Conservation (phyloP, 148 eudicot genomes). For the Rhododendron vialii region DNA sequence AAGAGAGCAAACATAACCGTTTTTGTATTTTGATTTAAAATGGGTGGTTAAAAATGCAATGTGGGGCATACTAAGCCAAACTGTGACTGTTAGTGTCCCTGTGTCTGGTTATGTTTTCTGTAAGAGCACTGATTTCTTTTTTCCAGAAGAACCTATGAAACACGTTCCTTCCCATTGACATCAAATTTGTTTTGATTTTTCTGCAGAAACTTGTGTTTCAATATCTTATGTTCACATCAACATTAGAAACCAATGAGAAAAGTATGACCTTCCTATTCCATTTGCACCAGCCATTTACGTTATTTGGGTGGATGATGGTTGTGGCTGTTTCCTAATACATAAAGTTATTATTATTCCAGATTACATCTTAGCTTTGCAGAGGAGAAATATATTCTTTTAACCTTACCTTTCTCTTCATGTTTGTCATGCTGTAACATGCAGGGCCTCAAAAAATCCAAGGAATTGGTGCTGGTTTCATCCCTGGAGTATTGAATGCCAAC, state of each 20-base stretch:
- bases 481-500: slow-evolving; percentile 51
- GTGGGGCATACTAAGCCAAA: not conserved
- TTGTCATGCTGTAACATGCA: slow-evolving; percentile 3
- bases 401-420: not conserved
- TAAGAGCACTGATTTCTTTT: not conserved
- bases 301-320: not conserved
- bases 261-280: not conserved
- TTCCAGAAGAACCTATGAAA: not conserved
- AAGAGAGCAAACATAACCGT: not conserved
- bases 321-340: not conserved
- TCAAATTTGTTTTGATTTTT: not conserved
- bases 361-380: not conserved
- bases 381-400: not conserved
- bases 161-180: not conserved
- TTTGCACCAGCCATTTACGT: not conserved
- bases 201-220: not conserved
- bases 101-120: not conserved
- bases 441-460: slow-evolving; percentile 75
- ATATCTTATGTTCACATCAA: not conserved
- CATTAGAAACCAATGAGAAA: not conserved
- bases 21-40: not conserved
- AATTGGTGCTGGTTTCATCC: slow-evolving; percentile 65
- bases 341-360: not conserved
- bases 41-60: not conserved
- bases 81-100: not conserved